A percentile compares a stretch with the other conserved stretches of the same genome.
Evolutionary conservation across 371 early-diverging fungal species (phyloP).

Genomic region (Lichtheimia corymbifera): DNA sequence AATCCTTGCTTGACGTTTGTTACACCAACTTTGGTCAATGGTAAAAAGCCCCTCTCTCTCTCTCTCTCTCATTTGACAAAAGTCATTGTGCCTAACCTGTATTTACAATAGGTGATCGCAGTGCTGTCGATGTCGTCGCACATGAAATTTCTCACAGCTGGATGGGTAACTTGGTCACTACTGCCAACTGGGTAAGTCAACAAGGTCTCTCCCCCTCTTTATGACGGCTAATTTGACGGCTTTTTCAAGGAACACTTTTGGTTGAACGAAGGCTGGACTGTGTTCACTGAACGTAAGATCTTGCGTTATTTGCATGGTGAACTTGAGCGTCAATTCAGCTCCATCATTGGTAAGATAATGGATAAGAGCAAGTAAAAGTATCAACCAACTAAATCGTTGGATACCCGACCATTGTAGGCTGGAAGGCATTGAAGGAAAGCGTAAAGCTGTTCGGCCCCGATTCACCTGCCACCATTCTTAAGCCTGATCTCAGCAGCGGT

Average conservation of each 20-base stretch:
- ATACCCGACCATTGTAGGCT: constrained; percentile 46
- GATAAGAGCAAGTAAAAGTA: neutral
- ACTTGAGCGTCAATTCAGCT: constrained; percentile 79
- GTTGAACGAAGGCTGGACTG: constrained; percentile 96
- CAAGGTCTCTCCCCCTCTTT: no score
- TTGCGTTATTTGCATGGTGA: constrained; percentile 78
- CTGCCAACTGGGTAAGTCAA: constrained; percentile 77
- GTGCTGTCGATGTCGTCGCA: constrained; percentile 96
- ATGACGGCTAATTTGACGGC: no score
- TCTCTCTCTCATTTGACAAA: neutral
- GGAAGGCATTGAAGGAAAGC: constrained; percentile 74
- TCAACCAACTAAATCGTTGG: neutral
- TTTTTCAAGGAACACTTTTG: constrained; percentile 68
- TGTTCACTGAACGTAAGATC: constrained; percentile 94
- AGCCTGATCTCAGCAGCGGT: constrained; percentile 71
- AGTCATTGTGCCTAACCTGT: neutral
- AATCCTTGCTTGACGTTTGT: constrained; percentile 94
- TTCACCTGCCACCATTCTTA: constrained; percentile 78
- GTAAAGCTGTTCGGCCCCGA: constrained; percentile 78
- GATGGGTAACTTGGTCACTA: constrained; percentile 96
- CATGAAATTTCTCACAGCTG: constrained; percentile 97
- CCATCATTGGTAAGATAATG: constrained; percentile 70
- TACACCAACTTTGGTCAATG: constrained; percentile 87
- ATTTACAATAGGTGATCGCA: constrained; percentile 68
- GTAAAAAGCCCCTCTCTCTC: constrained; percentile 27